Evolutionary conservation across 371 early-diverging fungal species (phyloP), one percentile per base, ranked within the genome.

Genomic region (Mucor plumbeus): DNA sequence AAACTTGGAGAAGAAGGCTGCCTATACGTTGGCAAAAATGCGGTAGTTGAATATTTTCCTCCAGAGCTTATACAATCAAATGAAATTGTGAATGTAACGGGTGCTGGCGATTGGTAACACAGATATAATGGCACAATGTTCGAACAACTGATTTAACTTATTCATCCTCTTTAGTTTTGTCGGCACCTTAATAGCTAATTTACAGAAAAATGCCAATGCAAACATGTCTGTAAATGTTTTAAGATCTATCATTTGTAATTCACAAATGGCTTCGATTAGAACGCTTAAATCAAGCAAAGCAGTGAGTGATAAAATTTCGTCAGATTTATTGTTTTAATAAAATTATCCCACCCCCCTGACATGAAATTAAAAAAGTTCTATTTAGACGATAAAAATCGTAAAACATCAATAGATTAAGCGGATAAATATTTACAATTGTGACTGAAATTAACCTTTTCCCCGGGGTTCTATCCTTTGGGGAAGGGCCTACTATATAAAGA

Each of bases 31-130:
- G 62, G 70, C 35, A 50, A 71, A 13, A 34, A 64, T 14, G 48
- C 61, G 35, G 63, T 43, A 9, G 35, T 70, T 34, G 63, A 73
- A 59, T 81, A 83, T 70, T 79, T 78, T 61, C 38, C 72, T 59
- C 80, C 81, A 39, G 81, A 82, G 41, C 62, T 61, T 0, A 68
- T 86, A 31, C 67, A 71, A 15, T 59, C 76, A 2, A 33, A 63
- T 14, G 65, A 71, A 10, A 79, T 88, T 43, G 72, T 77, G 58
- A 90, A 85, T 65, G 91, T 90, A 7, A 88, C 90, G 3, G 92
- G 92, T 14, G 91, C 92, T 13, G 92, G 92, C 7, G 92, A 92
- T 63, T 86, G 87, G 88, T 87, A 84, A 74, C 35, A 31, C 31
- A 21, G 50, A 50, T 50, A 26, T 48, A 26, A 26, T 1, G 9